Evolutionary conservation across 306 rosid genomes (phyloP).

Genomic region (Cucurbita argyrosperma): DNA sequence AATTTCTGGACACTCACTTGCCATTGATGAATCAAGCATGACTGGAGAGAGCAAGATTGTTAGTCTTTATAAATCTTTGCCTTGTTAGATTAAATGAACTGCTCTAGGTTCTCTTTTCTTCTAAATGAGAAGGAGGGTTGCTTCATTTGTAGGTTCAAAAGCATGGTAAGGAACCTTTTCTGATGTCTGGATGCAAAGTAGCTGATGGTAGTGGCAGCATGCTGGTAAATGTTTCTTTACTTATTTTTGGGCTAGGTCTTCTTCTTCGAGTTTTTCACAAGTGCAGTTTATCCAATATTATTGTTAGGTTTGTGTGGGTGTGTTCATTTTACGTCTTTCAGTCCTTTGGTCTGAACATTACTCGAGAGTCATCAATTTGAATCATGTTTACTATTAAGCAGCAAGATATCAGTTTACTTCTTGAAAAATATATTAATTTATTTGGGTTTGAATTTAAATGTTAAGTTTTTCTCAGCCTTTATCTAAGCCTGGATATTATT

Average conservation of each 20-base stretch:
- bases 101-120: not conserved
- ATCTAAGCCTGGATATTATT: not conserved
- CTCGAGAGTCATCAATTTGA: not conserved
- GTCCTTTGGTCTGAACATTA: not conserved
- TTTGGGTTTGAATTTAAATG: not conserved
- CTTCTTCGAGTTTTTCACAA: not conserved
- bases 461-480: not conserved
- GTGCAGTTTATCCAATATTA: not conserved
- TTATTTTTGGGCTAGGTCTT: not conserved
- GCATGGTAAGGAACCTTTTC: conserved; percentile 52
- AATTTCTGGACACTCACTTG: conserved; percentile 71
- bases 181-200: conserved; percentile 85
- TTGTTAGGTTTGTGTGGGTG: not conserved
- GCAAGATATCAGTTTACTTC: not conserved
- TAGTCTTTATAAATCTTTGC: conserved; percentile 20
- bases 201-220: conserved; percentile 85
- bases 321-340: not conserved
- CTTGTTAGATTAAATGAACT: not conserved
- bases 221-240: conserved; percentile 39
- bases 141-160: conserved; percentile 39
- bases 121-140: not conserved
- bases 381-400: not conserved
- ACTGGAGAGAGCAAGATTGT: conserved; percentile 97
- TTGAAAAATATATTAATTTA: not conserved
- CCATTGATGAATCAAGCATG: conserved; percentile 93